Evolutionary conservation across 352 stramenopile species (phyloP).

Genomic region (Pythium pyrilobum): DNA sequence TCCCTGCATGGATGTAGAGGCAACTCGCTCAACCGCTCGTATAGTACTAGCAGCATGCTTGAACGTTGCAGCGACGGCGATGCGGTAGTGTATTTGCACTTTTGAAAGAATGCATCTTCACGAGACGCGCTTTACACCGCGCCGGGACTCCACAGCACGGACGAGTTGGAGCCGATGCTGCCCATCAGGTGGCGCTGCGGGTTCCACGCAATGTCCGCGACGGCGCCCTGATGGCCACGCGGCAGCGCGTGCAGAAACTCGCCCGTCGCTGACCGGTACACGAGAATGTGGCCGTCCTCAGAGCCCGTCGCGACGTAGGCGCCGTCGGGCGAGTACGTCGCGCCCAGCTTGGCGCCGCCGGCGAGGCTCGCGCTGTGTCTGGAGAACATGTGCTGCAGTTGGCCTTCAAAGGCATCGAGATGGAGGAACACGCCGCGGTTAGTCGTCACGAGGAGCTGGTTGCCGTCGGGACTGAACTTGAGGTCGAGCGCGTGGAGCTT

Average conservation of each 20-base stretch:
- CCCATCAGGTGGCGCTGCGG: constrained; percentile 77
- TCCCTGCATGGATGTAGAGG: too few relatives aligned
- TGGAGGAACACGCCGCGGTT: constrained; percentile 79
- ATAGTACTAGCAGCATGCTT: too few relatives aligned
- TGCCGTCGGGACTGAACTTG: constrained; percentile 83
- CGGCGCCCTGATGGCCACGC: constrained; percentile 52
- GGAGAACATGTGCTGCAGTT: constrained; percentile 67
- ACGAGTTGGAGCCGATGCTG: constrained; percentile 66
- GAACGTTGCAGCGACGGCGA: too few relatives aligned
- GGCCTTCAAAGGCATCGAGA: constrained; percentile 81
- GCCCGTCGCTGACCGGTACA: constrained; percentile 59
- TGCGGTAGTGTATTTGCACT: too few relatives aligned
- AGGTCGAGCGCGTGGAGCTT: constrained; percentile 73
- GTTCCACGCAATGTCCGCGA: constrained; percentile 77
- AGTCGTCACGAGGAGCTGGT: constrained; percentile 78
- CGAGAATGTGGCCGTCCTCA: constrained; percentile 66
- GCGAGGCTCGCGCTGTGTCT: constrained; percentile 37
- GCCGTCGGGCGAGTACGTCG: constrained; percentile 70
- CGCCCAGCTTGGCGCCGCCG: constrained; percentile 44
- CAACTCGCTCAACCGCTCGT: too few relatives aligned
- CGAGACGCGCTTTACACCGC: constrained; percentile 2
- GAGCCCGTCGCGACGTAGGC: constrained; percentile 64
- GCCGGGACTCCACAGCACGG: constrained; percentile 59
- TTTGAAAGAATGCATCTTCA: too few relatives aligned
- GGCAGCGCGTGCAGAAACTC: constrained; percentile 52